Conservation (phyloP, 2,329 filamentous ascomycete species). For the Xylariales sp. region DNA sequence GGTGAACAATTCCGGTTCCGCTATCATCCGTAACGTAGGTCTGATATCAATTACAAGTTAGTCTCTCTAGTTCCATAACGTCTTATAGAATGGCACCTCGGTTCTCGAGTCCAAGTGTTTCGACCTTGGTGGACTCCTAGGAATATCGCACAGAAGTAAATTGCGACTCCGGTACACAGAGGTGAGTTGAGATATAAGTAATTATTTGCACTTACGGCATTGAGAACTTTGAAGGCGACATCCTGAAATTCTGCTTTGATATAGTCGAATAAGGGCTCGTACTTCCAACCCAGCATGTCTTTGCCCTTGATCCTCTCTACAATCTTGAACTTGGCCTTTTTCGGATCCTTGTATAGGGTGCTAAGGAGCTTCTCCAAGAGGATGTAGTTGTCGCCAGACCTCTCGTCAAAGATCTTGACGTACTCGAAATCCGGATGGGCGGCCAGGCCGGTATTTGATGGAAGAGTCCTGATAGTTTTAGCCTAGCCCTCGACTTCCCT, state of each 20-base stretch:
- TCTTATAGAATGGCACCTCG: too few relatives aligned
- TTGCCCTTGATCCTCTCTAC: conserved; percentile 75
- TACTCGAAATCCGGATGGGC: conserved; percentile 83
- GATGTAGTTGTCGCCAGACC: conserved; percentile 77
- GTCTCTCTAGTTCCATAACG: too few relatives aligned
- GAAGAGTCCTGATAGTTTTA: too few relatives aligned
- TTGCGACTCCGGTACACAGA: too few relatives aligned
- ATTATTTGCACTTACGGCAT: too few relatives aligned
- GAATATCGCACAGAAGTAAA: too few relatives aligned
- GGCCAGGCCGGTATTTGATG: conserved; percentile 73
- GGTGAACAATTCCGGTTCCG: conserved; percentile 91
- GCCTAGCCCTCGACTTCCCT: too few relatives aligned
- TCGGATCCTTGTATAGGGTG: conserved; percentile 88
- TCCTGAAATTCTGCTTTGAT: conserved; percentile 88
- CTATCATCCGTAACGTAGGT: conserved; percentile 84
- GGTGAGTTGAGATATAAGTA: too few relatives aligned
- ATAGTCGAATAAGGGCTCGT: conserved; percentile 84
- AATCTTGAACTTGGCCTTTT: conserved; percentile 89
- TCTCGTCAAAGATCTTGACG: conserved; percentile 78
- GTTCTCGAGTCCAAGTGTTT: too few relatives aligned
- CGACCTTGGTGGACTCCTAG: too few relatives aligned
- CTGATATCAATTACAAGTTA: too few relatives aligned
- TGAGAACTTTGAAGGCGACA: conserved; percentile 73
- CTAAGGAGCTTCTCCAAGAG: conserved; percentile 75
- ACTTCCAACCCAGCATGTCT: conserved; percentile 84